Conservation (phyloP, 352 stramenopile genomes). For the Globisporangium perplexum region DNA sequence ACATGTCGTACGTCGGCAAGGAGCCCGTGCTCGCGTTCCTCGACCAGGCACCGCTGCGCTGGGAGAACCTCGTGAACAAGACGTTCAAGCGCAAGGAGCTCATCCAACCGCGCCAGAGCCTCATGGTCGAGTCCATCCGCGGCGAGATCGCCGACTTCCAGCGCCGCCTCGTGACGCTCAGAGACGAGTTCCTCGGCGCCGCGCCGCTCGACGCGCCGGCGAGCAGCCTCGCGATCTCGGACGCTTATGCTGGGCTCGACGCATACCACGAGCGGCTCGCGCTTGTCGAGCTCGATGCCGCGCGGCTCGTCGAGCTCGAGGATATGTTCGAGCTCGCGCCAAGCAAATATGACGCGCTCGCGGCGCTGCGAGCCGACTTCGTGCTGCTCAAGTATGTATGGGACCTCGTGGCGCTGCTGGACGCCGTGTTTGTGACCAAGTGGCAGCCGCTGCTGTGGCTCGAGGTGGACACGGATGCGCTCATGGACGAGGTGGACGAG, state of each 20-base stretch:
- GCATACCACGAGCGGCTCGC: constrained; percentile 74
- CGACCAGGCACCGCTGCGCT: constrained; percentile 84
- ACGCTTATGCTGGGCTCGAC: constrained; percentile 88
- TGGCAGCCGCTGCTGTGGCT: constrained; percentile 89
- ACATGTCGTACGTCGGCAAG: constrained; percentile 84
- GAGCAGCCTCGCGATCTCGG: constrained; percentile 22
- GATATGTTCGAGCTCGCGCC: constrained; percentile 93
- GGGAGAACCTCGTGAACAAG: constrained; percentile 92
- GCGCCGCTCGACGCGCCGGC: constrained; percentile 48
- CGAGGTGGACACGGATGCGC: constrained; percentile 82
- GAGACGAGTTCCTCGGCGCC: constrained; percentile 51
- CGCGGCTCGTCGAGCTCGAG: constrained; percentile 87
- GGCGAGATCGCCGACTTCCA: constrained; percentile 70
- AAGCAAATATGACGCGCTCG: constrained; percentile 79
- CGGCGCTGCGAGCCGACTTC: constrained; percentile 80
- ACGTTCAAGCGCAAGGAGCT: constrained; percentile 91
- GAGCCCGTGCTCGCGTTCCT: constrained; percentile 82
- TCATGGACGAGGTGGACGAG: constrained; percentile 89
- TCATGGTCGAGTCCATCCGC: constrained; percentile 81
- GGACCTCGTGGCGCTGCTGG: constrained; percentile 90
- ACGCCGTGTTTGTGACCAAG: constrained; percentile 56
- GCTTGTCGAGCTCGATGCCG: constrained; percentile 77
- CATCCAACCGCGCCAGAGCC: constrained; percentile 88
- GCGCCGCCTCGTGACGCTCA: constrained; percentile 51
- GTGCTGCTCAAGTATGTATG: constrained; percentile 90